phyloP scores from a whole-genome alignment of 1,284 basidiomycete genomes.

The Naganishia cerealis region DNA sequence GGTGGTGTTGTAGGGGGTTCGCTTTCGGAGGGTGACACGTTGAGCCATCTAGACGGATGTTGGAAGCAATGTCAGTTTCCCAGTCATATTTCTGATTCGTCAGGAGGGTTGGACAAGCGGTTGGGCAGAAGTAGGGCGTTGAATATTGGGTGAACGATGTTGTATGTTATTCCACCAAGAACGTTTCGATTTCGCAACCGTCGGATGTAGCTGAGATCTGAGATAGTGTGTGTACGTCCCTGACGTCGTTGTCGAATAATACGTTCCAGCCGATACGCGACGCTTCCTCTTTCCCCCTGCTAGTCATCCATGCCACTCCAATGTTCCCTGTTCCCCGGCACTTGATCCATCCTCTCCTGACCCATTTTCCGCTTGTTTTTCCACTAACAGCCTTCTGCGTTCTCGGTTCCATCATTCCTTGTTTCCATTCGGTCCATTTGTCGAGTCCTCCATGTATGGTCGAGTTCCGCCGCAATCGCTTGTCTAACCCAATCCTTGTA shows the following conservation, averaged over 20 bases:
- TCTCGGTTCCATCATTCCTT: neutral
- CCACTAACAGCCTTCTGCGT: neutral
- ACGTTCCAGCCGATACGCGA: too few species aligned
- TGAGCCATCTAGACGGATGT: slow-evolving; percentile 71
- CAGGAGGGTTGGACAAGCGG: slow-evolving; percentile 6
- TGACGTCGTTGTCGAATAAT: too few species aligned
- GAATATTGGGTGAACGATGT: neutral
- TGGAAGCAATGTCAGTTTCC: neutral
- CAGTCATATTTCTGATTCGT: neutral
- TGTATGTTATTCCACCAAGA: too few species aligned
- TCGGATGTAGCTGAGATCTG: too few species aligned
- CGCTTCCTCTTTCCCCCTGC: neutral
- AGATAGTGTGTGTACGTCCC: neutral
- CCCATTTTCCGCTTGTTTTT: neutral
- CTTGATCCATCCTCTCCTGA: neutral
- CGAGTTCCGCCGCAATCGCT: slow-evolving; percentile 7
- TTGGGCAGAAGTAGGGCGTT: neutral
- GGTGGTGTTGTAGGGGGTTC: slow-evolving; percentile 97
- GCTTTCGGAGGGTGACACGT: slow-evolving; percentile 98
- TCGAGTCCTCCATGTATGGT: neutral
- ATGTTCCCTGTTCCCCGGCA: neutral
- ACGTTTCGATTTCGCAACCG: too few species aligned
- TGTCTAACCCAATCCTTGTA: neutral
- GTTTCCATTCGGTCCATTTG: neutral
- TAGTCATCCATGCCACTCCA: neutral